Conservation (phyloP, 106 monocot genomes). For the Apostasia shenzhenica region DNA sequence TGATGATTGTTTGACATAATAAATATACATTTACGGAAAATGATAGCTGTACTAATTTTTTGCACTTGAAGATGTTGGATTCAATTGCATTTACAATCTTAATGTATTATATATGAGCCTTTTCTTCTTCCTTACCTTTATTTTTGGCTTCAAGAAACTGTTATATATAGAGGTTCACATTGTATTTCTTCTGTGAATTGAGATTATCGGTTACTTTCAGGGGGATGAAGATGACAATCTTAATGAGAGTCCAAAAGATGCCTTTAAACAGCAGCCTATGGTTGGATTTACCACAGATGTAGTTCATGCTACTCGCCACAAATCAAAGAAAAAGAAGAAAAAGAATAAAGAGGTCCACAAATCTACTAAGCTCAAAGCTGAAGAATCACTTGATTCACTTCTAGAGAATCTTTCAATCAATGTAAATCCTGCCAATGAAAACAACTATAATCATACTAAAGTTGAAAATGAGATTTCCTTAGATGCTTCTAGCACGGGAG, state of each 20-base stretch:
- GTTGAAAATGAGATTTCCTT: slow-evolving; percentile 11
- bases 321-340: slow-evolving; percentile 97
- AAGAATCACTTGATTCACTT: slow-evolving; percentile 52
- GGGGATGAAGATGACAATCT: slow-evolving; percentile 45
- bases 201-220: slow-evolving; percentile 23
- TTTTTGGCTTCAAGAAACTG: not conserved
- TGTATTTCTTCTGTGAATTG: not conserved
- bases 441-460: slow-evolving; percentile 1
- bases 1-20: no score
- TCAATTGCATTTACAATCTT: not conserved
- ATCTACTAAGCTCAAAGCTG: slow-evolving; percentile 16
- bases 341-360: slow-evolving; percentile 40
- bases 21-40: no score
- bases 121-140: not conserved
- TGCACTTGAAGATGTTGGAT: not conserved
- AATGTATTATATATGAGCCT: not conserved
- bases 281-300: slow-evolving; percentile 12
- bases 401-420: slow-evolving; percentile 67
- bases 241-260: slow-evolving; percentile 13
- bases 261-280: slow-evolving; percentile 18
- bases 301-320: slow-evolving; percentile 23
- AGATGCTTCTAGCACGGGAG: slow-evolving; percentile 7
- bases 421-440: slow-evolving; percentile 16
- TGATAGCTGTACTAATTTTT: no score
- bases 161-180: not conserved